A percentile compares a stretch with the other conserved stretches of the same genome.
Conservation (phyloP, 768 basidiomycete species). For the Serendipita vermifera region DNA sequence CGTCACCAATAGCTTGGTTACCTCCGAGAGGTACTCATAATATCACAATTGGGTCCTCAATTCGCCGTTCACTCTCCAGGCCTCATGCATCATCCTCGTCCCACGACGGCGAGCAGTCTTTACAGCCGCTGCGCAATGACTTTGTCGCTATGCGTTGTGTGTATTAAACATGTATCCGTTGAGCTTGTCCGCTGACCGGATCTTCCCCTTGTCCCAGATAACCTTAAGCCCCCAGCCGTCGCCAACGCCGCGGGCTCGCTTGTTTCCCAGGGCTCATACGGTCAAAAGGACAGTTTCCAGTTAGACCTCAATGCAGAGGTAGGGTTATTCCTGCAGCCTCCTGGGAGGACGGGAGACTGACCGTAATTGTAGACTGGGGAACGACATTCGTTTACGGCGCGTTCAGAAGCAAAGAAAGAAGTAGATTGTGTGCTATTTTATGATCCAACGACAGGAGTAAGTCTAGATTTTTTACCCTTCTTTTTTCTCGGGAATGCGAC, state of each 20-base stretch:
- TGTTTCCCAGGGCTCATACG: background rate
- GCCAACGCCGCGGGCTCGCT: slow-evolving; percentile 5
- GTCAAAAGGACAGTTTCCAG: slow-evolving; percentile 2
- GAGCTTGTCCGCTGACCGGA: too few species aligned
- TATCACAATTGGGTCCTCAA: background rate
- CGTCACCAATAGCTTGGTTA: background rate
- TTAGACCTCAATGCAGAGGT: slow-evolving; percentile 1
- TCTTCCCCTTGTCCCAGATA: too few species aligned
- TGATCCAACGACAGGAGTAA: slow-evolving; percentile 3
- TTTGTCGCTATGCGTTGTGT: slow-evolving; percentile 8
- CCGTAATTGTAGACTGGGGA: slow-evolving; percentile 1
- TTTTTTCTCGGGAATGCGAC: too few species aligned
- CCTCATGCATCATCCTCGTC: too few species aligned
- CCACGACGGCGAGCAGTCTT: background rate
- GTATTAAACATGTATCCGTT: background rate
- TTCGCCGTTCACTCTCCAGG: background rate
- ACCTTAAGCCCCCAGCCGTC: slow-evolving; percentile 4
- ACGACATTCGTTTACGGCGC: slow-evolving; percentile 1
- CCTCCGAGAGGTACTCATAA: slow-evolving; percentile 5
- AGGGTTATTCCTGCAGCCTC: background rate
- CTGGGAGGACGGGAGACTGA: background rate
- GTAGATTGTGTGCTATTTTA: slow-evolving; percentile 5
- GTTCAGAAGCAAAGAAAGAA: slow-evolving; percentile 6
- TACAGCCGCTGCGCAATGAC: slow-evolving; percentile 1
- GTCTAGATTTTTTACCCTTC: background rate